Evolutionary conservation across 306 rosid genomes (phyloP).

Genomic region (Echinosophora koreensis): DNA sequence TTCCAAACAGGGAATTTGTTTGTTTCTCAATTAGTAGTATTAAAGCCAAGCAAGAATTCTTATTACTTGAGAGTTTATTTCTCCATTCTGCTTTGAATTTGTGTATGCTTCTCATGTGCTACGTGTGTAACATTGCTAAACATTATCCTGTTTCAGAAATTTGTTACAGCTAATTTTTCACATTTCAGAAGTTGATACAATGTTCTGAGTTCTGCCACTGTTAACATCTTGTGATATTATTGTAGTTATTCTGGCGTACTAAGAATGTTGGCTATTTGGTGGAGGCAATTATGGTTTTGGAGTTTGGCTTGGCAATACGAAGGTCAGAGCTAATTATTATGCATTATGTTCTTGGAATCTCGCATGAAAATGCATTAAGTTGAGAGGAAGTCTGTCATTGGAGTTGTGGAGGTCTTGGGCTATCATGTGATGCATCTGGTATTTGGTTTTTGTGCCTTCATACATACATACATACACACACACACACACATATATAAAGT

Average conservation of each 20-base stretch:
- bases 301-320: conserved; percentile 84
- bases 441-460: conserved; percentile 5
- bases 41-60: conserved; percentile 6
- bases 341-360: conserved; percentile 33
- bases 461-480: too few relatives aligned
- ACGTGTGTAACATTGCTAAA: conserved; percentile 8
- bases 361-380: conserved; percentile 24
- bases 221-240: conserved; percentile 37
- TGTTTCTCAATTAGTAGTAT: conserved; percentile 25
- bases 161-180: neutral
- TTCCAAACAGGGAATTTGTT: conserved; percentile 1
- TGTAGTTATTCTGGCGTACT: conserved; percentile 89
- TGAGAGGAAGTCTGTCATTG: conserved; percentile 29
- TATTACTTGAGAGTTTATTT: conserved; percentile 13
- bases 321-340: conserved; percentile 63
- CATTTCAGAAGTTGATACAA: conserved; percentile 20
- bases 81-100: conserved; percentile 13
- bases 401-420: conserved; percentile 14
- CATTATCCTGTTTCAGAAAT: conserved; percentile 36
- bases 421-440: conserved; percentile 18
- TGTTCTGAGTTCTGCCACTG: conserved; percentile 16
- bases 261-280: conserved; percentile 75
- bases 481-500: too few relatives aligned
- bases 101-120: conserved; percentile 9
- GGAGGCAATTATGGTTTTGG: conserved; percentile 95